These are phyloP conservation scores for Vanrija humicola DNA, from an alignment of 1,284 basidiomycete species.

Conservation along the genomic window DNA sequence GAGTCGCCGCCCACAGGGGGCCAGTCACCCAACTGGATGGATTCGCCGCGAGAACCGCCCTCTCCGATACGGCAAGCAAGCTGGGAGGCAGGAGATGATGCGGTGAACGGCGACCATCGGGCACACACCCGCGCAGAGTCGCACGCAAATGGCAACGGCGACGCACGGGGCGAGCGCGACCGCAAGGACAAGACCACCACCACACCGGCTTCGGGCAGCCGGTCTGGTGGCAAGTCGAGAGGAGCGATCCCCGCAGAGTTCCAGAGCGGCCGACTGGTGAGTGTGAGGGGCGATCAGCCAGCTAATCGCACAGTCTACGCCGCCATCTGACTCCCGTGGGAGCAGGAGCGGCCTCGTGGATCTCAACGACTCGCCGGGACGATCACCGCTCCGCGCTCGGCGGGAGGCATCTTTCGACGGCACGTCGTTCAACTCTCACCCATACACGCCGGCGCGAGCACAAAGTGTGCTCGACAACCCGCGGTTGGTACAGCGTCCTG, in stretches of 20 bases:
- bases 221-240: conserved; percentile 8
- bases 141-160: conserved; percentile 17
- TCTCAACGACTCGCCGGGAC: background rate
- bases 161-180: conserved; percentile 19
- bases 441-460: too few species aligned
- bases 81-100: too few species aligned
- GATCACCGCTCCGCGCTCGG: background rate
- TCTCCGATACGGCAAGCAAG: too few species aligned
- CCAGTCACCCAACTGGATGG: too few species aligned
- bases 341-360: background rate
- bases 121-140: background rate
- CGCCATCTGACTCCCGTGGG: conserved; percentile 23
- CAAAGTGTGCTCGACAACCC: too few species aligned
- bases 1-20: too few species aligned
- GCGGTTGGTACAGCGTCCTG: too few species aligned
- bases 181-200: background rate
- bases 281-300: background rate
- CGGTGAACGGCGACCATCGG: background rate
- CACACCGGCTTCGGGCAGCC: background rate
- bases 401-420: background rate
- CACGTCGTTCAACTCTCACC: background rate
- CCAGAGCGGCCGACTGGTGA: conserved; percentile 28
- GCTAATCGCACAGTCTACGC: conserved; percentile 27
- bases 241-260: conserved; percentile 37
- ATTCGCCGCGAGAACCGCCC: too few species aligned